These are phyloP conservation scores for Quercus phellos DNA, from an alignment of 331 rosid species.

Conservation along the genomic window DNA sequence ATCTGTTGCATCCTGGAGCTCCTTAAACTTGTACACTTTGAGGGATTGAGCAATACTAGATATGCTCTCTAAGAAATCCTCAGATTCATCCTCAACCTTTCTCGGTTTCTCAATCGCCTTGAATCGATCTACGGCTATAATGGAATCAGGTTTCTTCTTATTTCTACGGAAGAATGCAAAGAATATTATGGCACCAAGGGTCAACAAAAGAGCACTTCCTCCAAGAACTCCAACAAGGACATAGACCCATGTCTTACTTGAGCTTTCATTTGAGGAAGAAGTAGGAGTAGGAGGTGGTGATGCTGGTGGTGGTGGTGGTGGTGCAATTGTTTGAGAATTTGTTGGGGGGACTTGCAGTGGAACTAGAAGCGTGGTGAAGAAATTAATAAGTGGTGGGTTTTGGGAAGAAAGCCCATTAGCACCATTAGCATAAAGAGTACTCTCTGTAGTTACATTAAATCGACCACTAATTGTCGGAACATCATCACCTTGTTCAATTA, in stretches of 20 bases:
- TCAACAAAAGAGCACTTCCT: constrained; percentile 33
- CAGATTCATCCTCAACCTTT: constrained; percentile 30
- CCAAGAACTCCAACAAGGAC: constrained; percentile 56
- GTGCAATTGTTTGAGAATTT: constrained; percentile 30
- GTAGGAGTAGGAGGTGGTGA: constrained; percentile 21
- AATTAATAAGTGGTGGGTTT: constrained; percentile 11
- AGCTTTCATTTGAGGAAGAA: constrained; percentile 18
- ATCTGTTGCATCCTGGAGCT: constrained; percentile 59
- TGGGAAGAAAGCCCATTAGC: constrained; percentile 57
- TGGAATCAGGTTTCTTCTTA: constrained; percentile 36
- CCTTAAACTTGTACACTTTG: constrained; percentile 60
- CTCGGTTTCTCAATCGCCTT: constrained; percentile 42
- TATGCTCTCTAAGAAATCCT: constrained; percentile 43
- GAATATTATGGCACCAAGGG: constrained; percentile 35
- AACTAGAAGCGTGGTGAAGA: constrained; percentile 56
- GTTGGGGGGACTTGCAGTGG: constrained; percentile 67
- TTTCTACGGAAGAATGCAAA: constrained; percentile 10
- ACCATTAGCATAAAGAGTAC: constrained; percentile 52
- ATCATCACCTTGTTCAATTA: constrained; percentile 31
- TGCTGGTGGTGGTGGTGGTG: constrained; percentile 33
- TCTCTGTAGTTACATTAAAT: constrained; percentile 33
- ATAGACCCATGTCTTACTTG: constrained; percentile 61
- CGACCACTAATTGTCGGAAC: constrained; percentile 26
- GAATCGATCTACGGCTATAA: constrained; percentile 29
- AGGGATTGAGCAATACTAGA: constrained; percentile 55